A percentile compares a stretch with the other conserved stretches of the same genome.
Conservation (phyloP, 108 stramenopile species). For the Cyclotella atomus region DNA sequence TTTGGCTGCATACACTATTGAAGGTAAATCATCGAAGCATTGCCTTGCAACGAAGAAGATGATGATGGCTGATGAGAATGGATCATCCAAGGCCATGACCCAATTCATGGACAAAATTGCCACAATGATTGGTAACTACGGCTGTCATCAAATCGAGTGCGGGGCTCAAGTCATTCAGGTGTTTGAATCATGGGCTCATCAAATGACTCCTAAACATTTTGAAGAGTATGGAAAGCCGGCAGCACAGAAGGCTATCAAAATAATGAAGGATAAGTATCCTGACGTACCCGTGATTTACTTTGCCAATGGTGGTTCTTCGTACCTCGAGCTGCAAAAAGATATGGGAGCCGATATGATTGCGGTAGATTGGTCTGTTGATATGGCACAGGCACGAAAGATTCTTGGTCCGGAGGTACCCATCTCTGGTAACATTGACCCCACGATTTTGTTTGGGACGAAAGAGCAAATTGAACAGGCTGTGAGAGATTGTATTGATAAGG, state of each 20-base stretch:
- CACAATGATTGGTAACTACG: constrained; percentile 90
- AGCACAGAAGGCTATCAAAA: constrained; percentile 84
- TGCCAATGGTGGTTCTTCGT: constrained; percentile 94
- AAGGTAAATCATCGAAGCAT: constrained; percentile 92
- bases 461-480: constrained; percentile 90
- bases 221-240: constrained; percentile 90
- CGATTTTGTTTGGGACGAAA: constrained; percentile 91
- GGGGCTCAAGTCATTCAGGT: constrained; percentile 98
- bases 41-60: constrained; percentile 87
- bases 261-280: constrained; percentile 89
- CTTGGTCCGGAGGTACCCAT: constrained; percentile 87
- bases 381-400: constrained; percentile 82
- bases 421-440: constrained; percentile 94
- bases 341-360: constrained; percentile 92
- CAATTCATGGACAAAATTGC: constrained; percentile 89
- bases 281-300: constrained; percentile 97
- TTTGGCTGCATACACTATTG: constrained; percentile 95
- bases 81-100: constrained; percentile 71
- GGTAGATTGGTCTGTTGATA: constrained; percentile 91
- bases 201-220: constrained; percentile 86
- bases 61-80: constrained; percentile 85
- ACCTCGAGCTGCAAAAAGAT: constrained; percentile 90
- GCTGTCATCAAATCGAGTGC: constrained; percentile 94
- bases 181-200: constrained; percentile 98
- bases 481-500: constrained; percentile 90